A percentile compares a stretch with the other conserved stretches of the same genome.
phyloP scores from a whole-genome alignment of 2,329 filamentous ascomycete species.

The Exserohilum turcica region DNA sequence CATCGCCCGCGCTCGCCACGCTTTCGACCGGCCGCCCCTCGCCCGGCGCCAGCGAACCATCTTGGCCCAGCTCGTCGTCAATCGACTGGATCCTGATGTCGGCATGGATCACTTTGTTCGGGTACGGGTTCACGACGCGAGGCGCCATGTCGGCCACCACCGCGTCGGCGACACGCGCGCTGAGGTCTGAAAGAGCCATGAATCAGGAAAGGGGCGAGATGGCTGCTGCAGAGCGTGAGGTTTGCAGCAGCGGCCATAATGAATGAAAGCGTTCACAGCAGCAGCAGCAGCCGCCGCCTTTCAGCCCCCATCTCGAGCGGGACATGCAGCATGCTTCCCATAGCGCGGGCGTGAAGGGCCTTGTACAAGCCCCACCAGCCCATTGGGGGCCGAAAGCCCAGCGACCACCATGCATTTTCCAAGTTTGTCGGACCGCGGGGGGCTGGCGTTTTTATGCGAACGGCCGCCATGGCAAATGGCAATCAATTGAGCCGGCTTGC shows the following conservation, averaged over 20 bases:
- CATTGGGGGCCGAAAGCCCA: conserved; percentile 27
- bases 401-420: conserved; percentile 6
- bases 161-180: conserved; percentile 16
- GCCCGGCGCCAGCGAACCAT: neutral
- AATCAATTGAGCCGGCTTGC: neutral
- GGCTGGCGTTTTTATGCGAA: conserved; percentile 4
- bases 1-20: neutral
- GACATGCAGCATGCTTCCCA: conserved; percentile 13
- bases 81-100: conserved; percentile 31
- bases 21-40: conserved; percentile 1
- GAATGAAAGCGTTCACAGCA: conserved; percentile 14
- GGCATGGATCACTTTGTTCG: conserved; percentile 33
- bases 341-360: conserved; percentile 4
- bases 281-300: too few species aligned
- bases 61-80: conserved; percentile 18
- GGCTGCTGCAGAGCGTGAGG: conserved; percentile 15
- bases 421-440: conserved; percentile 7
- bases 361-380: conserved; percentile 1
- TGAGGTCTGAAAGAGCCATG: conserved; percentile 19
- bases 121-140: conserved; percentile 18
- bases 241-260: conserved; percentile 26
- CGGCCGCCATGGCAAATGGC: neutral
- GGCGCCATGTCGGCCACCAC: conserved; percentile 24
- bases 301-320: conserved; percentile 37
- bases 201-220: neutral